phyloP scores from a whole-genome alignment of 805 yeast genomes.

The Teunomyces barrocoloradensis region DNA sequence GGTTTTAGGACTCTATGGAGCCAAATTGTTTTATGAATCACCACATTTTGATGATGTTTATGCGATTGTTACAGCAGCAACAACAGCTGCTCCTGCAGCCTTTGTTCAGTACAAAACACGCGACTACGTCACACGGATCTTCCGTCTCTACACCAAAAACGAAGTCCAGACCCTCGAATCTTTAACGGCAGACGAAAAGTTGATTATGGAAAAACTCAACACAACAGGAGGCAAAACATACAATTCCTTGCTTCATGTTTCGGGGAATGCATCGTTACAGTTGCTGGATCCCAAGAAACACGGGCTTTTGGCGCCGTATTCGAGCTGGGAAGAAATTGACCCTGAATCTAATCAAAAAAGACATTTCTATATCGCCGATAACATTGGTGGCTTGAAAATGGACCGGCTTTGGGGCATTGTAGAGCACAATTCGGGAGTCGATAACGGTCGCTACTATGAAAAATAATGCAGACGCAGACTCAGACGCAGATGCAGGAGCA shows the following conservation, averaged over 20 bases:
- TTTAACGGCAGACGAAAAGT: slow-evolving; percentile 57
- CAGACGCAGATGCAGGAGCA: neutral
- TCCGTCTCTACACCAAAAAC: slow-evolving; percentile 58
- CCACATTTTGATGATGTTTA: slow-evolving; percentile 51
- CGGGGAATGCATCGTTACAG: slow-evolving; percentile 29
- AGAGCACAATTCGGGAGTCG: slow-evolving; percentile 62
- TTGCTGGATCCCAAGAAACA: slow-evolving; percentile 11
- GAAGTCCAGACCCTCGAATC: slow-evolving; percentile 62
- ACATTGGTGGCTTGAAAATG: slow-evolving; percentile 79
- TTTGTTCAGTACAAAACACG: slow-evolving; percentile 49
- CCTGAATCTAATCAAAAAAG: slow-evolving; percentile 32
- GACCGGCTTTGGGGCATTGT: slow-evolving; percentile 83
- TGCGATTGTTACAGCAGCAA: slow-evolving; percentile 42
- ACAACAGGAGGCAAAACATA: slow-evolving; percentile 64
- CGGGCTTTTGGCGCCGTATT: slow-evolving; percentile 20
- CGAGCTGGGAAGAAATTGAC: slow-evolving; percentile 40
- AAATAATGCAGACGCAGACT: neutral
- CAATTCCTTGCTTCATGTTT: slow-evolving; percentile 56
- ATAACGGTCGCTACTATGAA: slow-evolving; percentile 55
- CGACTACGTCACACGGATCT: slow-evolving; percentile 70
- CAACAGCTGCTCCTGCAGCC: slow-evolving; percentile 57
- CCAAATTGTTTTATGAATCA: slow-evolving; percentile 56
- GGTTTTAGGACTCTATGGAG: slow-evolving; percentile 57
- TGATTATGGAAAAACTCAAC: slow-evolving; percentile 66
- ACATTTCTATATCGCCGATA: slow-evolving; percentile 61